phyloP scores from a whole-genome alignment of 2,329 filamentous ascomycete species.

The Cyclaneusma minus region DNA sequence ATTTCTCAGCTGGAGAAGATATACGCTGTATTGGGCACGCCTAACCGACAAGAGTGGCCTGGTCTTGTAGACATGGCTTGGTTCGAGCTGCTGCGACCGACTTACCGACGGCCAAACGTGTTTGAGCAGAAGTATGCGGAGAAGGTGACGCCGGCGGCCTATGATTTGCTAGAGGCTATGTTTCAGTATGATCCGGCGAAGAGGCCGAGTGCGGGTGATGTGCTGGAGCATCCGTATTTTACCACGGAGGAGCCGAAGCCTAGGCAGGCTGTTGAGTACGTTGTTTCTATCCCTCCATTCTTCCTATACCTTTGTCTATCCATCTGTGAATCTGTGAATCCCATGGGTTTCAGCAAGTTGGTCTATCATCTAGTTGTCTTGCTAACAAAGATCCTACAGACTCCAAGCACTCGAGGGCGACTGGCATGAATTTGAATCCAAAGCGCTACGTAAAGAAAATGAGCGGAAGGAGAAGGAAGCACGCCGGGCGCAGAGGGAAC shows the following conservation, averaged over 20 bases:
- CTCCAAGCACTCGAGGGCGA: conserved; percentile 74
- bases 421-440: conserved; percentile 98
- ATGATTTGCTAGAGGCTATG: conserved; percentile 70
- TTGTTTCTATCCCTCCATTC: conserved; percentile 12
- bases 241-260: conserved; percentile 62
- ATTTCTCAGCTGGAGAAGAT: conserved; percentile 93
- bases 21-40: conserved; percentile 83
- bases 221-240: conserved; percentile 82
- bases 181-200: conserved; percentile 78
- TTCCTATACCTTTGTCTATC: conserved; percentile 3
- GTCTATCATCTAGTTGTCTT: conserved; percentile 13
- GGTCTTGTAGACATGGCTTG: conserved; percentile 86
- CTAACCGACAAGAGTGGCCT: conserved; percentile 74
- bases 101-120: conserved; percentile 52
- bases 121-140: conserved; percentile 77
- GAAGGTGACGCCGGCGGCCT: conserved; percentile 61
- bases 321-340: background rate
- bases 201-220: conserved; percentile 68
- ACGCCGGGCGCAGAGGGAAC: conserved; percentile 14
- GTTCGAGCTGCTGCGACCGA: conserved; percentile 82
- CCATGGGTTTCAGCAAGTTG: conserved; percentile 3
- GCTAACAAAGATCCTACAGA: conserved; percentile 22
- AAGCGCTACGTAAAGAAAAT: conserved; percentile 81
- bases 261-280: conserved; percentile 68
- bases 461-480: conserved; percentile 41